These are phyloP conservation scores for Metschnikowia koreensis DNA, from an alignment of 805 yeast genomes.

Conservation along the genomic window DNA sequence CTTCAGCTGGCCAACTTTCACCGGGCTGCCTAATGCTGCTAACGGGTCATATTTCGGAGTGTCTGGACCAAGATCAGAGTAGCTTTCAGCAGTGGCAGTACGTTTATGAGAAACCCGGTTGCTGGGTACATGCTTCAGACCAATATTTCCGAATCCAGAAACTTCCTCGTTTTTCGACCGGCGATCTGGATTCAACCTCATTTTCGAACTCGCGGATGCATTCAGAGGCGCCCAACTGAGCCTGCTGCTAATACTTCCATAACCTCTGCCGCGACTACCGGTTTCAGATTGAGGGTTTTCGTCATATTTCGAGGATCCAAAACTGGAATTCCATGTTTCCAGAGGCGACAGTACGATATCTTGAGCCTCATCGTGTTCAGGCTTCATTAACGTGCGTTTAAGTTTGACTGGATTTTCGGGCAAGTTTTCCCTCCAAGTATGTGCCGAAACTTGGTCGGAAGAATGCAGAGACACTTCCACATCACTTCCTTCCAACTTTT, in stretches of 20 bases:
- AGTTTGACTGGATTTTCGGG: neutral
- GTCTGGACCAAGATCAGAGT: neutral
- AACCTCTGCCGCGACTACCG: neutral
- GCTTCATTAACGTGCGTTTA: neutral
- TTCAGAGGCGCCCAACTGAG: conserved; percentile 5
- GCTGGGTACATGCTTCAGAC: too few species aligned
- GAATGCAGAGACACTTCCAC: neutral
- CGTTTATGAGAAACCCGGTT: neutral
- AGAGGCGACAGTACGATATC: neutral
- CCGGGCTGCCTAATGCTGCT: neutral
- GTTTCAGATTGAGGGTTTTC: neutral
- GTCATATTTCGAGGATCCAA: neutral
- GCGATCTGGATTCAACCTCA: too few species aligned
- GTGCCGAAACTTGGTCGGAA: conserved; percentile 1
- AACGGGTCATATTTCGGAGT: neutral
- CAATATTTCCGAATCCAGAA: too few species aligned
- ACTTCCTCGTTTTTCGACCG: too few species aligned
- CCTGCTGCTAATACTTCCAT: conserved; percentile 1
- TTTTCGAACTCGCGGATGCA: neutral
- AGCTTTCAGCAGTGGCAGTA: neutral
- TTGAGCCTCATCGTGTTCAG: neutral
- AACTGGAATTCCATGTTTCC: neutral
- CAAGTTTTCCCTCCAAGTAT: neutral
- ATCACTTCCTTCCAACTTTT: neutral
- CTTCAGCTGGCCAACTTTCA: neutral